Evolutionary conservation across 331 rosid species (phyloP).

Genomic region (Acacia pycnantha): DNA sequence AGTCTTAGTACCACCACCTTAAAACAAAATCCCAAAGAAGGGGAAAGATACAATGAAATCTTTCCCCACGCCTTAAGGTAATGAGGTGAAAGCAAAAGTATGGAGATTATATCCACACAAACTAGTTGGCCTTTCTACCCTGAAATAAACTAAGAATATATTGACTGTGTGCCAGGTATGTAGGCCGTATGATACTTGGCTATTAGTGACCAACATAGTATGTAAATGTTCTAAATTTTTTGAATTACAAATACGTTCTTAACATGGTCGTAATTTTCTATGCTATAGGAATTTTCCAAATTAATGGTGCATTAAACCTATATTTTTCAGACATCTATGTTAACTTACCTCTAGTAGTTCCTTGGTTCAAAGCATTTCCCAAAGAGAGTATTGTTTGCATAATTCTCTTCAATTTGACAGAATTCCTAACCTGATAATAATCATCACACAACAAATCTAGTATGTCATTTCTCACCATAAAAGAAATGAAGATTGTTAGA

Average conservation of each 20-base stretch:
- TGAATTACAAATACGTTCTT: not conserved
- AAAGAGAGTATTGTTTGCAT: slow-evolving; percentile 95
- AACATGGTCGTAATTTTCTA: not conserved
- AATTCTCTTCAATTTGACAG: slow-evolving; percentile 83
- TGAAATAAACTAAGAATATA: not conserved
- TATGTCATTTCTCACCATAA: slow-evolving; percentile 21
- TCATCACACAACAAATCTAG: slow-evolving; percentile 17
- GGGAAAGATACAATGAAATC: not conserved
- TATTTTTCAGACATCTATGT: slow-evolving; percentile 16
- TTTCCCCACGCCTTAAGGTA: not conserved
- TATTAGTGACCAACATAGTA: not conserved
- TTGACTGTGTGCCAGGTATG: slow-evolving; percentile 1
- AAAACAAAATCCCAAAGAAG: not conserved
- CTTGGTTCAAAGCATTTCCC: slow-evolving; percentile 97
- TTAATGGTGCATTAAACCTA: slow-evolving; percentile 24
- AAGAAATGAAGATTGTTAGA: not conserved
- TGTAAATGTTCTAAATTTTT: not conserved
- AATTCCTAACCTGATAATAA: slow-evolving; percentile 69
- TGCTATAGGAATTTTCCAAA: slow-evolving; percentile 2
- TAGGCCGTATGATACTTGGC: not conserved
- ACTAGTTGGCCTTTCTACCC: not conserved
- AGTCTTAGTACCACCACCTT: not conserved
- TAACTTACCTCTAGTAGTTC: slow-evolving; percentile 89
- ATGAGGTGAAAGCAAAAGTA: not conserved
- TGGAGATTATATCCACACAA: slow-evolving; percentile 10